Conservation (phyloP, 768 basidiomycete species). For the Rhizopogon sp. region DNA sequence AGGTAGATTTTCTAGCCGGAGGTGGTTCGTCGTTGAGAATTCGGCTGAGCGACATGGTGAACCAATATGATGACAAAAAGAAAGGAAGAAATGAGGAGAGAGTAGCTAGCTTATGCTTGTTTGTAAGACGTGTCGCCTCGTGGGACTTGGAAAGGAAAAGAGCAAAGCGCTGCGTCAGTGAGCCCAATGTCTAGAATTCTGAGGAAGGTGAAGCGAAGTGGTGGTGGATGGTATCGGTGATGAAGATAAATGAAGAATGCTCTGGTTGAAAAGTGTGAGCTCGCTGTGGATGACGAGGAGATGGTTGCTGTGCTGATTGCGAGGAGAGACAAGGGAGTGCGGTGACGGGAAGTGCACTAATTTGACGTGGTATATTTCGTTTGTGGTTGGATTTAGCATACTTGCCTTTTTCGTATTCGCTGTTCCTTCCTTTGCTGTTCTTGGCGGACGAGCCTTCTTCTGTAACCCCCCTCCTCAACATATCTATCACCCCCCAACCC, state of each 20-base stretch:
- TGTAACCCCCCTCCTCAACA: neutral
- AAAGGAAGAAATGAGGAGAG: constrained; percentile 7
- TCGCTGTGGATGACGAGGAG: constrained; percentile 7
- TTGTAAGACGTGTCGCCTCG: constrained; percentile 22
- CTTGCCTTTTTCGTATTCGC: constrained; percentile 24
- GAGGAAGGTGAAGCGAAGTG: neutral
- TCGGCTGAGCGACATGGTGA: constrained; percentile 67
- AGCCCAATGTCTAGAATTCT: neutral
- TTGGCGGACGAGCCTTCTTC: constrained; percentile 19
- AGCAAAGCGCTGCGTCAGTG: neutral
- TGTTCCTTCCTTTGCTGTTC: constrained; percentile 15
- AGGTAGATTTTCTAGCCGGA: constrained; percentile 26
- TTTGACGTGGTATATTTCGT: constrained; percentile 25
- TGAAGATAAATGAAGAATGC: neutral
- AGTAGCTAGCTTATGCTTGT: constrained; percentile 8
- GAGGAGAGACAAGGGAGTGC: constrained; percentile 14
- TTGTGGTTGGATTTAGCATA: constrained; percentile 29
- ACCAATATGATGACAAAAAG: constrained; percentile 2
- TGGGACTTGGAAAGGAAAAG: constrained; percentile 25
- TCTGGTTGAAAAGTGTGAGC: neutral
- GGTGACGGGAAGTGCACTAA: constrained; percentile 29
- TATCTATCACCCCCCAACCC: neutral
- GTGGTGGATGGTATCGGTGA: neutral
- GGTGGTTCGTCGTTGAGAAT: constrained; percentile 76
- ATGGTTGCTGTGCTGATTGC: constrained; percentile 15